Evolutionary conservation across 2,329 filamentous ascomycete genomes (phyloP), one percentile per base, ranked within the genome.

Genomic region (Claviceps citrina): DNA sequence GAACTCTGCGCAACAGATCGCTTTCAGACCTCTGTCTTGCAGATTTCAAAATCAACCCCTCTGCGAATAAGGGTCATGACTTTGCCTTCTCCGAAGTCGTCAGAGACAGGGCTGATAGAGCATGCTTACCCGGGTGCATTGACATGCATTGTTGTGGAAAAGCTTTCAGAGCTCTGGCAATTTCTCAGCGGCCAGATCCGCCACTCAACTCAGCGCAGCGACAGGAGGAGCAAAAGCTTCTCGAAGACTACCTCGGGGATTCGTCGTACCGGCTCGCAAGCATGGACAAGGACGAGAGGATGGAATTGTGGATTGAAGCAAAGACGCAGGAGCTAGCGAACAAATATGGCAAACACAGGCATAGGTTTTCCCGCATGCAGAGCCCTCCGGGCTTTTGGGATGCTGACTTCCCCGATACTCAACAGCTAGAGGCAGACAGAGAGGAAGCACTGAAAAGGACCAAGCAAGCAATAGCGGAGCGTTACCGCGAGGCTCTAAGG

Each of bases 341-440:
- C 52, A 71, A 73, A 45, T 76, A 75, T 55, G 86, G 86, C 5
- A 84, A 71, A 54, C 87, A 95, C 59, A 71, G 81, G 41, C 73
- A 89, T 49, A 70, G 76, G 22, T 86, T 81, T 57, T 73, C 78
- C 44, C 72, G 85, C 38, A 70, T 73, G 46, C 67, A 64, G 33
- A 84, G 81, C 8, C 87, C 91, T 10, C 84, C 85, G 2, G 87
- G 86, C 0, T 96, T 84, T 55, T 98, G 91, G 91, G 71, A 84
- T 40, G 72, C 81, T 2, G 89, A 93, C 49, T 93, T 98, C 55
- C 87, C 89, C 1, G 76, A 66, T 20, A 95, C 91, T 1, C 91
- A 96, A 56, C 84, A 95, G 58, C 61, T 78, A 22, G 65, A 73
- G 48, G 63, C 67, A 39, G 76, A 89, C 50, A 72, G 72, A 42